Evolutionary conservation across 2,329 filamentous ascomycete species (phyloP), one percentile per base, ranked within the genome.

Genomic region (Conoideocrella luteorostrata): DNA sequence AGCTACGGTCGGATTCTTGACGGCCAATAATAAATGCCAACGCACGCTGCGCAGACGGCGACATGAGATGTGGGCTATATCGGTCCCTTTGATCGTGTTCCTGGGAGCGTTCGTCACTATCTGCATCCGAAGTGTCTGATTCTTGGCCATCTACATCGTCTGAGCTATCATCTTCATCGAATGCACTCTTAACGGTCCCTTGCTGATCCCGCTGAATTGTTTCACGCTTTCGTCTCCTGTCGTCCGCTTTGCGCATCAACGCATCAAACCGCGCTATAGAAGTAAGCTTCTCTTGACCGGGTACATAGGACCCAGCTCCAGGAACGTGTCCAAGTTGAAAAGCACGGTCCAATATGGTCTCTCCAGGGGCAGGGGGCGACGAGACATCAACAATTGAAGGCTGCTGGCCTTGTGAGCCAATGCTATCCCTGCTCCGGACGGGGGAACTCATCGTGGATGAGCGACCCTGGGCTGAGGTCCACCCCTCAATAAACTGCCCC

Each of bases 341-440:
- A 0, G 80, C 80, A 30, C 80, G 66, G 56, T 84, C 80, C n/a
- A 84, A 60, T 41, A 84, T 84, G 0, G 80, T 82, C 59, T 84
- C 80, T 13, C 80, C 70, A 2, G 75, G 75, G 1, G 61, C 63
- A 2, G 75, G 72, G 1, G 77, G 75, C 0, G 75, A 74, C 52
- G 68, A 70, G 2, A 71, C 70, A 32, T 70, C 64, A 3, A 67
- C 52, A 7, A 69, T 55, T 11, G 61, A 56, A 11, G 56, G 54
- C 15, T 63, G 59, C 4, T 68, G 66, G 13, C 66, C 62, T 11
- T 72, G 69, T 1, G 76, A 79, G 48, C 72, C 67, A 39, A 80
- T 65, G 52, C 77, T 80, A 35, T 72, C 75, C 6, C 75, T 70
- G 3, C 67, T 71, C 33, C 75, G 66, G 1, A 71, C 66, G 2